Evolutionary conservation across 2,329 filamentous ascomycete species (phyloP), one percentile per base, ranked within the genome.

Genomic region (Alternaria arborescens): DNA sequence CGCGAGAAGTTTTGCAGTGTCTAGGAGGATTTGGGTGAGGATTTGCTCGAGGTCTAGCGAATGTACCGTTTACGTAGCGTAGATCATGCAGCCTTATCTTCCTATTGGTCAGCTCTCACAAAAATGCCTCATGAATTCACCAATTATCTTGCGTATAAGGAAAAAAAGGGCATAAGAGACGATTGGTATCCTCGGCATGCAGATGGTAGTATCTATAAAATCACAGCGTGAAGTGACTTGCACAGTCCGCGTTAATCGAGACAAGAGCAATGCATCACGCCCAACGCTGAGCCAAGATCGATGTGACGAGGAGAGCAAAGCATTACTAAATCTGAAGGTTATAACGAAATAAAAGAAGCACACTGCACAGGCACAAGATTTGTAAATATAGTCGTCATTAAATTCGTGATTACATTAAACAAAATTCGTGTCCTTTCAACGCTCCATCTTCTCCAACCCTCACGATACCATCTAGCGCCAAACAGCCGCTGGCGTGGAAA

Each of bases 371-470:
- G 20, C 40, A 14, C 40, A 42, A 42, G 18, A 42, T 8, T 8
- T 16, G 11, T 16, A 20, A 3, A 4, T 36, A 0, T 11, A 28
- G 16, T 38, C 5, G 3, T 43, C 48, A 53, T 46, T 14, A 36
- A 44, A 16, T 20, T 53, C 40, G 28, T 56, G 8, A 56, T 55
- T 60, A 56, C 52, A 56, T 50, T 51, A 60, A 32, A 56, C 44
- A 58, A 11, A 58, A 58, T 8, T 2, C 7, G 1, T 26, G n/a
- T 46, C 12, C 32, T 36, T n/a, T 11, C 0, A 8, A 16, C 40
- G 32, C 32, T 18, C n/a, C n/a, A 36, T 4, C 7, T 12, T 30
- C 6, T 32, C 30, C 20, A 28, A n/a, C 28, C 14, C n/a, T 10
- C 41, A 22, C 48, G 14, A 36, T 1, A 16, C 41, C 24, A 8